A percentile compares a stretch with the other conserved stretches of the same genome.
These are phyloP conservation scores for Mycena chlorophos DNA, from an alignment of 768 basidiomycete species.

Conservation along the genomic window DNA sequence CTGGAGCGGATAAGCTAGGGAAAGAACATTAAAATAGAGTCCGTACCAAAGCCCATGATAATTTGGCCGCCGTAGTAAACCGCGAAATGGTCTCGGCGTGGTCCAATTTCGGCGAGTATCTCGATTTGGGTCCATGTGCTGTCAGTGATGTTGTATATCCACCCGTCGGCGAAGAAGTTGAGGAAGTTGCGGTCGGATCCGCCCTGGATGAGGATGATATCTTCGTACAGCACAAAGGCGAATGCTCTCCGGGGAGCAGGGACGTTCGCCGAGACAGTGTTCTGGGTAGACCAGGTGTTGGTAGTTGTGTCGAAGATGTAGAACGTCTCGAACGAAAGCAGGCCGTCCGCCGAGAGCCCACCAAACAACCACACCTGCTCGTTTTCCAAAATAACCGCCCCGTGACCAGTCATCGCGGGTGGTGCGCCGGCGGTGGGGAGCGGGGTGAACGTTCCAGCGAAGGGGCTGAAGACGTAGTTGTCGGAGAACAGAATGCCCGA, in stretches of 20 bases:
- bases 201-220: conserved; percentile 73
- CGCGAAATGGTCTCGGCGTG: conserved; percentile 75
- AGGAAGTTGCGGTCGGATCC: conserved; percentile 64
- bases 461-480: conserved; percentile 62
- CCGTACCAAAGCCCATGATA: conserved; percentile 77
- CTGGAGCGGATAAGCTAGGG: conserved; percentile 29
- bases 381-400: conserved; percentile 65
- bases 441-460: conserved; percentile 48
- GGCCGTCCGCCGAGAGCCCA: conserved; percentile 53
- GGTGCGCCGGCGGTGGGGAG: conserved; percentile 61
- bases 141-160: conserved; percentile 62
- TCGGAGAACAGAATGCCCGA: conserved; percentile 64
- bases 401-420: conserved; percentile 71
- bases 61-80: conserved; percentile 59
- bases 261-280: conserved; percentile 38
- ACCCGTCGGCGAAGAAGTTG: conserved; percentile 63
- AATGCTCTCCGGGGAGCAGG: conserved; percentile 67
- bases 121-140: conserved; percentile 60
- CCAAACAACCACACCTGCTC: conserved; percentile 75
- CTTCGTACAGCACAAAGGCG: conserved; percentile 50
- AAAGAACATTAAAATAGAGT: conserved; percentile 8
- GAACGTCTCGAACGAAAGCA: conserved; percentile 58
- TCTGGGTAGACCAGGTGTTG: conserved; percentile 51
- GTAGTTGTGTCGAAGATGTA: conserved; percentile 64
- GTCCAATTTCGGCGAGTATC: conserved; percentile 57